Evolutionary conservation across 2,329 filamentous ascomycete species (phyloP).

Genomic region (Leptoxyphium fumago): DNA sequence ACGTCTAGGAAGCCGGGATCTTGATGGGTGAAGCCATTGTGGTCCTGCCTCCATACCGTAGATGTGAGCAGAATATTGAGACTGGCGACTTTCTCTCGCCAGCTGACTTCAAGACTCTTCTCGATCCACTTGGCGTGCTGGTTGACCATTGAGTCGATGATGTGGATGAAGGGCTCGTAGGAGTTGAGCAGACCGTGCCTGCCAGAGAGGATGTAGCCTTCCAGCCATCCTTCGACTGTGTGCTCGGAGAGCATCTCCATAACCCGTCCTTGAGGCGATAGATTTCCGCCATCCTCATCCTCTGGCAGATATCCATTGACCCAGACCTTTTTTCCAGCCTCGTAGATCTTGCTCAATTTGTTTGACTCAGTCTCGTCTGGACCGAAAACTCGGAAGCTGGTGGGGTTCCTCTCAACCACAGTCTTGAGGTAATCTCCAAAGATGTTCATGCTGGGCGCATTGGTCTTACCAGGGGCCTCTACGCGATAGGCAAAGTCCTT

Average conservation of each 20-base stretch:
- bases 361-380: conserved; percentile 74
- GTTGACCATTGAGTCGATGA: conserved; percentile 76
- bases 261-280: conserved; percentile 52
- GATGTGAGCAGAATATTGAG: conserved; percentile 68
- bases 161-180: conserved; percentile 71
- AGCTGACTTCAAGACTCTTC: conserved; percentile 65
- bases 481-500: conserved; percentile 50
- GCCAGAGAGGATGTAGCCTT: conserved; percentile 62
- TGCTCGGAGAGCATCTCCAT: conserved; percentile 81
- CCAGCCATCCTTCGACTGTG: conserved; percentile 65
- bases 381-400: conserved; percentile 61
- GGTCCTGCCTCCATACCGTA: conserved; percentile 61
- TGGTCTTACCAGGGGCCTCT: conserved; percentile 38
- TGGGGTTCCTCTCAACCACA: conserved; percentile 48
- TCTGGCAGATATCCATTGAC: conserved; percentile 66
- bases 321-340: conserved; percentile 67
- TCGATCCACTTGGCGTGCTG: conserved; percentile 79
- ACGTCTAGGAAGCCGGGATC: conserved; percentile 70
- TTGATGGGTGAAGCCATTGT: conserved; percentile 73
- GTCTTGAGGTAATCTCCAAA: conserved; percentile 55
- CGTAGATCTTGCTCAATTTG: conserved; percentile 58
- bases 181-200: conserved; percentile 65
- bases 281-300: conserved; percentile 59
- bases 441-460: conserved; percentile 51
- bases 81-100: conserved; percentile 58